A percentile compares a stretch with the other conserved stretches of the same genome.
phyloP scores from a whole-genome alignment of 2,329 filamentous ascomycete genomes.

The Niveomyces coronatus region DNA sequence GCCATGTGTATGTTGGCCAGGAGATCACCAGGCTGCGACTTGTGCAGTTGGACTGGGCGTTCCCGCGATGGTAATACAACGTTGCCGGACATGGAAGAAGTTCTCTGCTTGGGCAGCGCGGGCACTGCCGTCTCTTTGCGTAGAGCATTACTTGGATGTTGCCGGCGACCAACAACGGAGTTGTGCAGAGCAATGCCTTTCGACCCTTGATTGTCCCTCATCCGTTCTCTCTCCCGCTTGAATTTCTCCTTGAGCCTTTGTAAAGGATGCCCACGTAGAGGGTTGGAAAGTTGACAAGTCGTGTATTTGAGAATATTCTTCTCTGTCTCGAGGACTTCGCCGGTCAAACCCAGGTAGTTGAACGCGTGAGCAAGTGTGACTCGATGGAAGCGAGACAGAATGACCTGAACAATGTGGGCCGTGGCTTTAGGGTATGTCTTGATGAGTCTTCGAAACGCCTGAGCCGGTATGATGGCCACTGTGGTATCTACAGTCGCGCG shows the following conservation, averaged over 20 bases:
- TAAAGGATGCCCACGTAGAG: conserved; percentile 73
- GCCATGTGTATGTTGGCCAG: conserved; percentile 67
- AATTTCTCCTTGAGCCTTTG: conserved; percentile 91
- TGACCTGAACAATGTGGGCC: conserved; percentile 95
- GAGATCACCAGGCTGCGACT: conserved; percentile 65
- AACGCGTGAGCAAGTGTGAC: conserved; percentile 93
- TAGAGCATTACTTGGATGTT: conserved; percentile 62
- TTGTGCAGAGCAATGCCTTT: conserved; percentile 97
- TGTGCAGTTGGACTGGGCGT: conserved; percentile 33
- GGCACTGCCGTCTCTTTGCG: conserved; percentile 72
- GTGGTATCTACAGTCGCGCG: conserved; percentile 93
- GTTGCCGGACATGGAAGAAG: conserved; percentile 31
- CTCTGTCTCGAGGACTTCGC: conserved; percentile 85
- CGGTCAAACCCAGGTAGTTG: conserved; percentile 84
- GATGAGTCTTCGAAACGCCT: conserved; percentile 85
- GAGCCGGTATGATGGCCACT: conserved; percentile 95
- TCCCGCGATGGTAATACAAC: conserved; percentile 27
- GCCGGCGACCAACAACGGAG: conserved; percentile 50
- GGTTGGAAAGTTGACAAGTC: conserved; percentile 81
- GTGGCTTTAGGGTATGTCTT: conserved; percentile 93
- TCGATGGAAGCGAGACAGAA: conserved; percentile 83
- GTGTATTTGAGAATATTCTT: conserved; percentile 91
- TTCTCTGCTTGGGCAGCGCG: conserved; percentile 43
- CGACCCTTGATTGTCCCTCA: conserved; percentile 63
- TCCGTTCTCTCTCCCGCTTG: conserved; percentile 68